Evolutionary conservation across 495 filamentous ascomycete species (phyloP).

Genomic region (Sporormia fimetaria): DNA sequence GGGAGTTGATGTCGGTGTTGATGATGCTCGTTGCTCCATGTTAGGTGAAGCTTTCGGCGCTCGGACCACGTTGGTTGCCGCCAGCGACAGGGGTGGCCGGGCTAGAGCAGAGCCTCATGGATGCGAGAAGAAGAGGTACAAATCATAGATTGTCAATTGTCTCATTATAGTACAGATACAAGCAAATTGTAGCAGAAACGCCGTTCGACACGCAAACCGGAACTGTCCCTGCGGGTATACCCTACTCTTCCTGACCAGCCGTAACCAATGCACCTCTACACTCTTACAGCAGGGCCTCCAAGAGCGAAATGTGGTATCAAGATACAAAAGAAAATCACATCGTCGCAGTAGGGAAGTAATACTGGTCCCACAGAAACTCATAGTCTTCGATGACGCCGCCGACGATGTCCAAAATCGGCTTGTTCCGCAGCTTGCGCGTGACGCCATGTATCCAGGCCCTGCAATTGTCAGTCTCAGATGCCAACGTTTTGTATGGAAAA

Average conservation of each 20-base stretch:
- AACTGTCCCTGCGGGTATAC: too few relatives aligned
- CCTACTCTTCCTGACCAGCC: too few relatives aligned
- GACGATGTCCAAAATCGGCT: slow-evolving; percentile 67
- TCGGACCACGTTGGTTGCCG: slow-evolving; percentile 2
- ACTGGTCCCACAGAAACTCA: slow-evolving; percentile 94
- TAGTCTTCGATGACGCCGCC: slow-evolving; percentile 85
- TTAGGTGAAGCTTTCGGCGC: slow-evolving; percentile 3
- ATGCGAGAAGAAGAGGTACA: too few relatives aligned
- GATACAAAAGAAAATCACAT: slow-evolving; percentile 35
- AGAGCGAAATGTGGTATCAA: neutral
- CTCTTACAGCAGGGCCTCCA: too few relatives aligned
- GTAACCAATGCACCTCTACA: too few relatives aligned
- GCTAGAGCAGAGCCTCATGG: too few relatives aligned
- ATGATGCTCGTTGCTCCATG: slow-evolving; percentile 17
- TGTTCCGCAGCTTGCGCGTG: slow-evolving; percentile 56
- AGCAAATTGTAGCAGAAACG: too few relatives aligned
- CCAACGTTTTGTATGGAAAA: slow-evolving; percentile 5
- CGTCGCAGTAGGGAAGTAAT: slow-evolving; percentile 75
- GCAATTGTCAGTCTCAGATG: slow-evolving; percentile 28
- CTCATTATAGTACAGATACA: too few relatives aligned
- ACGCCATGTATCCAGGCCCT: slow-evolving; percentile 50
- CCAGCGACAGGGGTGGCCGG: too few relatives aligned
- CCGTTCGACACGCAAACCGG: too few relatives aligned
- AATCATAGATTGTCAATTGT: too few relatives aligned
- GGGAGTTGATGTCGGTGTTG: slow-evolving; percentile 9